Percentiles rank a stretch among this genome's conserved stretches.
Evolutionary conservation across 495 filamentous ascomycete species (phyloP).

Genomic region (Lichenothelia convexa): DNA sequence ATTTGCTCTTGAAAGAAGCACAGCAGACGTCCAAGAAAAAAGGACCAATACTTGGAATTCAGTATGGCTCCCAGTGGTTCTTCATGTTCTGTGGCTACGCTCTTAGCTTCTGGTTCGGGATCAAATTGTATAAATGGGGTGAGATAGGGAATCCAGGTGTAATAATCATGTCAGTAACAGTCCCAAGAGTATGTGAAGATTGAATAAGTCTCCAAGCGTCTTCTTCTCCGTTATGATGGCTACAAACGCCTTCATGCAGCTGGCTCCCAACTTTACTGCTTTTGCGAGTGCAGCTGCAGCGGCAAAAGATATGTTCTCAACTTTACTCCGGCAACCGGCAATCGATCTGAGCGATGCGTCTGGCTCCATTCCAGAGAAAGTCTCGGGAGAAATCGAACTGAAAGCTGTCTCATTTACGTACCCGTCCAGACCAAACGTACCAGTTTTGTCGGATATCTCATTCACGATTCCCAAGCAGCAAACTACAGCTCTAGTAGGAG

Average conservation of each 20-base stretch:
- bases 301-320: slow-evolving; percentile 21
- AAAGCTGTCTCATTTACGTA: slow-evolving; percentile 14
- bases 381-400: slow-evolving; percentile 13
- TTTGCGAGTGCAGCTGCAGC: slow-evolving; percentile 22
- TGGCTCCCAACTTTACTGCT: slow-evolving; percentile 7
- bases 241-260: slow-evolving; percentile 3
- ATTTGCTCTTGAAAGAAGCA: slow-evolving; percentile 5
- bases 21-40: slow-evolving; percentile 9
- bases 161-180: too few relatives aligned
- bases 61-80: slow-evolving; percentile 8
- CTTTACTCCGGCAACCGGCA: slow-evolving; percentile 19
- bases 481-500: slow-evolving; percentile 19
- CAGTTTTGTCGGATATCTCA: slow-evolving; percentile 11
- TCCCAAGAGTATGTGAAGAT: too few relatives aligned
- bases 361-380: slow-evolving; percentile 10
- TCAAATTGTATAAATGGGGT: slow-evolving; percentile 6
- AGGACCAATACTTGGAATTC: slow-evolving; percentile 5
- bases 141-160: slow-evolving; percentile 7
- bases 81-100: slow-evolving; percentile 6
- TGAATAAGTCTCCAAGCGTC: too few relatives aligned
- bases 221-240: slow-evolving; percentile 6
- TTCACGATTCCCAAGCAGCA: slow-evolving; percentile 13
- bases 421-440: slow-evolving; percentile 10
- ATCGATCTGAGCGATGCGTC: slow-evolving; percentile 17
- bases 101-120: slow-evolving; percentile 12